These are phyloP conservation scores for Posidonia oceanica DNA, from an alignment of 116 monocot species.

Conservation along the genomic window DNA sequence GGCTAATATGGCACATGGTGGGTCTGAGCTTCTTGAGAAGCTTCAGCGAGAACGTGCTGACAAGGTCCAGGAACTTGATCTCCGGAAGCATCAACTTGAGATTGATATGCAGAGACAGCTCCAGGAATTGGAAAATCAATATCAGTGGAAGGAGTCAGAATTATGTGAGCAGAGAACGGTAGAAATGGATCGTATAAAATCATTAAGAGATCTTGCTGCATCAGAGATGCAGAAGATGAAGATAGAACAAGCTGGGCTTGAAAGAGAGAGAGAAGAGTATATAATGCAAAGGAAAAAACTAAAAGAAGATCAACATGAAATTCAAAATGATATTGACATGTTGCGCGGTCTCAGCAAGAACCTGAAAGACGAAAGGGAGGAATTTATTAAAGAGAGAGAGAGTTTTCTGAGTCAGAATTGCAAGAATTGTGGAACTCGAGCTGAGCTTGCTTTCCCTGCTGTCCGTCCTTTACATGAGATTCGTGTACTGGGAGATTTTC, in stretches of 20 bases:
- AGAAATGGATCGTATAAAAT: constrained; percentile 42
- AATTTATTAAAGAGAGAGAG: constrained; percentile 56
- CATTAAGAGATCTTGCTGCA: constrained; percentile 34
- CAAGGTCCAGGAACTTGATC: constrained; percentile 44
- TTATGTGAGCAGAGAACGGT: constrained; percentile 41
- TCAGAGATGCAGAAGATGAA: constrained; percentile 47
- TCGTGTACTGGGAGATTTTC: constrained; percentile 29
- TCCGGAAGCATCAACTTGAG: constrained; percentile 64
- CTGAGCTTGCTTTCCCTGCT: constrained; percentile 28
- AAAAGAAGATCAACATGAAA: constrained; percentile 57
- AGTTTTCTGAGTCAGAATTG: constrained; percentile 42
- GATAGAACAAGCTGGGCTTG: constrained; percentile 38
- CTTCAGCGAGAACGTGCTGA: constrained; percentile 47
- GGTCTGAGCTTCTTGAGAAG: constrained; percentile 28
- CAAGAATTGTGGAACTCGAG: constrained; percentile 55
- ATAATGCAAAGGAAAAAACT: constrained; percentile 31
- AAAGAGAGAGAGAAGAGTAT: constrained; percentile 58
- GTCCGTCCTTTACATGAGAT: constrained; percentile 18
- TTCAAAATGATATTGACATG: constrained; percentile 74
- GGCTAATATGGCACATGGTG: constrained; percentile 46
- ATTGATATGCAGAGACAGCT: constrained; percentile 55
- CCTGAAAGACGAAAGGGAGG: constrained; percentile 59
- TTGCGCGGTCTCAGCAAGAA: constrained; percentile 58
- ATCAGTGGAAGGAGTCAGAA: constrained; percentile 41
- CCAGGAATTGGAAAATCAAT: constrained; percentile 38